Evolutionary conservation across 129 eudicot genomes (phyloP).

Genomic region (Tanacetum coccineum): DNA sequence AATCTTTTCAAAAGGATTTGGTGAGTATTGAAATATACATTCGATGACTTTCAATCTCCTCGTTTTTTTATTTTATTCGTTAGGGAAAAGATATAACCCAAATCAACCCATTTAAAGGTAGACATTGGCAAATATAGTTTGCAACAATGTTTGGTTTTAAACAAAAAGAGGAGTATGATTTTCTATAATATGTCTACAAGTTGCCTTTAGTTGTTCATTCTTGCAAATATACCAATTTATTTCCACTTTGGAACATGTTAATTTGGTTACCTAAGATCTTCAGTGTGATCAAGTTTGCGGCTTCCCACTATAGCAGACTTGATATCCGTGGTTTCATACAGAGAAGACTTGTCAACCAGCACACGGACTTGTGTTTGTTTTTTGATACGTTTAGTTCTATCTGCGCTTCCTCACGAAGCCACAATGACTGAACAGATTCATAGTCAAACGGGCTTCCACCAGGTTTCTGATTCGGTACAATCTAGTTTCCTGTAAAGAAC

Average conservation of each 20-base stretch:
- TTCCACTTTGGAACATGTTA: not conserved
- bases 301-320: slow-evolving; percentile 49
- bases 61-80: no score
- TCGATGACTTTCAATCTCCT: no score
- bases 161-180: no score
- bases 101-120: no score
- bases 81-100: no score
- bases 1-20: no score
- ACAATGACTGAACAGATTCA: slow-evolving; percentile 56
- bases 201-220: no score
- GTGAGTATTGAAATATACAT: no score
- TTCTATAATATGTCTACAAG: not conserved
- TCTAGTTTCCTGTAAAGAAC: slow-evolving; percentile 52
- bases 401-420: slow-evolving; percentile 48
- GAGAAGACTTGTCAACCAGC: slow-evolving; percentile 43
- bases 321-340: slow-evolving; percentile 49
- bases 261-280: slow-evolving; percentile 31
- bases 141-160: not conserved
- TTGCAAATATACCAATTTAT: no score
- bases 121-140: not conserved
- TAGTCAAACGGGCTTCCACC: slow-evolving; percentile 67
- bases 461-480: slow-evolving; percentile 53
- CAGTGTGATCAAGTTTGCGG: slow-evolving; percentile 66
- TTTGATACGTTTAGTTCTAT: no score
- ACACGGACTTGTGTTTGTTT: slow-evolving; percentile 33